phyloP scores from a whole-genome alignment of 805 yeast species.

The Citeromyces nyonsensis region DNA sequence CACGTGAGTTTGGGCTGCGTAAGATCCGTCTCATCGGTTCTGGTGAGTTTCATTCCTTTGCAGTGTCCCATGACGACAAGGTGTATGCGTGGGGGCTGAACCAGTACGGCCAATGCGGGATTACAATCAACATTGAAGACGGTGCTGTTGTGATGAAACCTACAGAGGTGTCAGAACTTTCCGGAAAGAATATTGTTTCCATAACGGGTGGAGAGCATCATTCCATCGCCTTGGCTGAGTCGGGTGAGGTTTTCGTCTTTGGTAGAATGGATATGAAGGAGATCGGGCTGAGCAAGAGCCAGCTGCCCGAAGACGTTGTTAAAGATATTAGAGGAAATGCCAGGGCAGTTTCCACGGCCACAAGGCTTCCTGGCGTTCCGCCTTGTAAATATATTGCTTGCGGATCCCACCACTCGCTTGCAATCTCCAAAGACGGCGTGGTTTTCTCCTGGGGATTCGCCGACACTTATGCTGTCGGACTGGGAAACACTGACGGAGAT shows the following conservation, averaged over 20 bases:
- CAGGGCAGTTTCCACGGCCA: slow-evolving; percentile 78
- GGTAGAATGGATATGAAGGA: slow-evolving; percentile 94
- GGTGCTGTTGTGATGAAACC: slow-evolving; percentile 75
- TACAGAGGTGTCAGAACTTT: slow-evolving; percentile 50
- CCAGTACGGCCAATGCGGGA: slow-evolving; percentile 94
- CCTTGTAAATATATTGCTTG: slow-evolving; percentile 46
- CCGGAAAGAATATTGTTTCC: slow-evolving; percentile 36
- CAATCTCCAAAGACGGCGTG: slow-evolving; percentile 70
- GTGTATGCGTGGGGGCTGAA: slow-evolving; percentile 91
- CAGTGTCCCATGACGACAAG: slow-evolving; percentile 55
- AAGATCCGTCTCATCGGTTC: slow-evolving; percentile 70
- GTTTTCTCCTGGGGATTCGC: slow-evolving; percentile 97
- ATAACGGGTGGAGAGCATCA: slow-evolving; percentile 95
- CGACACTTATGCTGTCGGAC: slow-evolving; percentile 91
- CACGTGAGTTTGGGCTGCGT: slow-evolving; percentile 71
- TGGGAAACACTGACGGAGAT: slow-evolving; percentile 76
- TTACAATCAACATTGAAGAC: slow-evolving; percentile 63
- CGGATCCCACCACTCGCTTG: slow-evolving; percentile 90
- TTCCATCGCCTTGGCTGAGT: slow-evolving; percentile 54
- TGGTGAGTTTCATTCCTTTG: slow-evolving; percentile 95
- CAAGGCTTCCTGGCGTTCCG: slow-evolving; percentile 45
- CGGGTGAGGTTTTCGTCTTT: slow-evolving; percentile 68
- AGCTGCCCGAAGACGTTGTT: slow-evolving; percentile 58
- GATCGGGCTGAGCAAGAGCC: slow-evolving; percentile 56
- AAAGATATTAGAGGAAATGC: slow-evolving; percentile 68